phyloP scores from a whole-genome alignment of 2,329 filamentous ascomycete species.

The Aspergillus cejpii region DNA sequence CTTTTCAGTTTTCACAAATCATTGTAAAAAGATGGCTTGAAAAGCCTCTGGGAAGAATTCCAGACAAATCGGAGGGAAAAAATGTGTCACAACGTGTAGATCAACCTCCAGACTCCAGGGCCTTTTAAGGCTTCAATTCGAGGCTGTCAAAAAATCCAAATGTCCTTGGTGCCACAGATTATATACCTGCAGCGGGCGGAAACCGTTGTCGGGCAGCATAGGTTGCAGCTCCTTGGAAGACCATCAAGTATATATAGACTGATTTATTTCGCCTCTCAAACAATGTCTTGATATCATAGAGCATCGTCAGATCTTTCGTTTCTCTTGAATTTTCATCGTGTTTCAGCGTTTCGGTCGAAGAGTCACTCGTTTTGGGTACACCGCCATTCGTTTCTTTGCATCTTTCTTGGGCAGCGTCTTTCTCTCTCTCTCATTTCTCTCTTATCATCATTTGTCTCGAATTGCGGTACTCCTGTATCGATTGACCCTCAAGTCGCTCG shows the following conservation, averaged over 20 bases:
- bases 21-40: not conserved
- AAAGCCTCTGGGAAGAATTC: not conserved
- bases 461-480: conserved; percentile 2
- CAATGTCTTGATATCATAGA: conserved; percentile 26
- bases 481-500: not conserved
- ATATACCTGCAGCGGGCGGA: conserved; percentile 20
- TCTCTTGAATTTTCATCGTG: conserved; percentile 10
- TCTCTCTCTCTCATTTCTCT: conserved; percentile 9
- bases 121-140: conserved; percentile 9
- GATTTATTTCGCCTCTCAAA: conserved; percentile 1
- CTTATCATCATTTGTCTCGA: conserved; percentile 2
- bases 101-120: too few relatives aligned
- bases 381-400: conserved; percentile 19
- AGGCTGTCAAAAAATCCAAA: conserved; percentile 5
- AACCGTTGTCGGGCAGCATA: conserved; percentile 13
- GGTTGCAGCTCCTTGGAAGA: not conserved
- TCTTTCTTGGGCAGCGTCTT: conserved; percentile 13
- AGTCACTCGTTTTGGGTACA: conserved; percentile 23
- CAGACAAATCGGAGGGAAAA: conserved; percentile 1
- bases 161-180: conserved; percentile 13
- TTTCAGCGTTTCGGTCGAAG: conserved; percentile 9
- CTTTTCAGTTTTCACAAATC: not conserved
- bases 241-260: not conserved
- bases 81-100: conserved; percentile 16
- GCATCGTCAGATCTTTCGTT: conserved; percentile 18